Base-by-base conservation (phyloP, 2,329 filamentous ascomycete species). In the Sporothrix pseudoabietina region DNA sequence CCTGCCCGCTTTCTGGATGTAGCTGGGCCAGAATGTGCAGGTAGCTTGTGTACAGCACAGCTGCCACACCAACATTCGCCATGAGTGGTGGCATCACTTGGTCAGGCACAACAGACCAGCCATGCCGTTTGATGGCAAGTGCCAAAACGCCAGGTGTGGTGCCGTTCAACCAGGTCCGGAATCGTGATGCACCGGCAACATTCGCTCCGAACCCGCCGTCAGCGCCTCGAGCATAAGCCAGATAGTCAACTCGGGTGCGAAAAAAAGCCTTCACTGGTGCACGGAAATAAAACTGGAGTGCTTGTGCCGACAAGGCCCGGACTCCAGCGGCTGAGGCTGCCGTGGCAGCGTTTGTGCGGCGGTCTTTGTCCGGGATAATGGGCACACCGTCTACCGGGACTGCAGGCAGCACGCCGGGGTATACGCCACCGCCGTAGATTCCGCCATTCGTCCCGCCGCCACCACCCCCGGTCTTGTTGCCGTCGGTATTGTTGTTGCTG, bases 221-320 rank as follows among this genome's bases (percentile, higher is more conserved):
- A 3, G 89, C 79, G 19, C 80, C 84, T 39, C 88, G 84, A 2
- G 87, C 88, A 75, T 88, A 89, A 1, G 87, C 87, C 22, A 89
- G 85, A 77, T 94, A 97, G 84, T 98, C 94, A 76, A 98, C 94
- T 74, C 94, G 86, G 0, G 93, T 94, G 75, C 93, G 89, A 82
- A 98, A 97, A 80, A 98, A 98, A 19, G 94, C 92, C 82, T 97
- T 97, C 71, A 94, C 92, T 0, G 94, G 94, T 0, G 94, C 93
- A 73, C 94, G 87, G 80, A 97, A 98, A 83, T 97, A 98, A 78
- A 97, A 97, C 32, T 94, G 91, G 72, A 97, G 88, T 78, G 94
- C 86, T 79, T 97, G 92, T 8, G 93, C 92, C 77, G 91, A 94
- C 75, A 97, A 81, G 39, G 94, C 94, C 65, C 94, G 91, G 76